Evolutionary conservation across 257 asterid species (phyloP).

Genomic region (Anisodus tanguticus): DNA sequence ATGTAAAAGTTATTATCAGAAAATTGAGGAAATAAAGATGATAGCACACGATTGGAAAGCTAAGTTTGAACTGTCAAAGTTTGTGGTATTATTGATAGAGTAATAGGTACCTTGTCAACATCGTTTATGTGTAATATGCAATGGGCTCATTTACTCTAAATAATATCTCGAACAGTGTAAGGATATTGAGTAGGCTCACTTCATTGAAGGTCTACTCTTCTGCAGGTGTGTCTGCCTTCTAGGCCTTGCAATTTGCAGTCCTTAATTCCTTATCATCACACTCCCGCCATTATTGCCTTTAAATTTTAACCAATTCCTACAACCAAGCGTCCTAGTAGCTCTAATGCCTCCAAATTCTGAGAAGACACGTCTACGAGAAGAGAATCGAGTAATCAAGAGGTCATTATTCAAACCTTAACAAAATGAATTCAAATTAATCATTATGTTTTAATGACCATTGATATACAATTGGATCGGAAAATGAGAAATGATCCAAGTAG

Average conservation of each 20-base stretch:
- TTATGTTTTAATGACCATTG: neutral
- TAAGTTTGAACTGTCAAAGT: slow-evolving; percentile 1
- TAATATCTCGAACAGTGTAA: slow-evolving; percentile 18
- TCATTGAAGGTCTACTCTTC: slow-evolving; percentile 10
- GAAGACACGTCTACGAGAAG: neutral
- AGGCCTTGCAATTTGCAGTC: slow-evolving; percentile 9
- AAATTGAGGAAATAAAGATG: neutral
- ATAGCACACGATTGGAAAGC: slow-evolving; percentile 25
- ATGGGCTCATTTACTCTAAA: slow-evolving; percentile 12
- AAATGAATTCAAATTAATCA: neutral
- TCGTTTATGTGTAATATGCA: neutral
- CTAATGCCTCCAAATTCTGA: neutral
- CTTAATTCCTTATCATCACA: neutral
- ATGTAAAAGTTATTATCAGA: neutral
- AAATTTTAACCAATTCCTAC: neutral
- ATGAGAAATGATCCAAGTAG: neutral
- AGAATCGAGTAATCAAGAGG: neutral
- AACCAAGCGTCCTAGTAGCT: neutral
- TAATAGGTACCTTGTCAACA: slow-evolving; percentile 29
- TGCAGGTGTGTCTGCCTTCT: slow-evolving; percentile 10
- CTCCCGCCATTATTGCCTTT: slow-evolving; percentile 8
- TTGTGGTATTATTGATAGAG: neutral
- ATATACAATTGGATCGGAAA: neutral
- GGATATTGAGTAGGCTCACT: slow-evolving; percentile 27
- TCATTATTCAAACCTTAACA: neutral